phyloP scores from a whole-genome alignment of 108 stramenopile genomes.

The Cyclotella atomus region DNA sequence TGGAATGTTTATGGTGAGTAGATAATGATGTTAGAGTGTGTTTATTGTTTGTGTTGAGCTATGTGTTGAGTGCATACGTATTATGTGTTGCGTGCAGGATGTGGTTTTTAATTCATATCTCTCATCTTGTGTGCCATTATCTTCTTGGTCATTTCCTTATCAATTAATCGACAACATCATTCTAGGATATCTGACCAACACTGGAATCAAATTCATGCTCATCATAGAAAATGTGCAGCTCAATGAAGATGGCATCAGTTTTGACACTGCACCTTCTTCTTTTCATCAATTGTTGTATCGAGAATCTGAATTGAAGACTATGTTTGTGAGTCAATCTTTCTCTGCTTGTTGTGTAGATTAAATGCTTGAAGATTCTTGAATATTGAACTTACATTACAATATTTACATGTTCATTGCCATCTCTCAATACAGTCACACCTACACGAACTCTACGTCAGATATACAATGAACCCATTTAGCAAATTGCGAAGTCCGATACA shows the following conservation, averaged over 20 bases:
- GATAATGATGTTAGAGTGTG: no score
- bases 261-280: slow-evolving; percentile 6
- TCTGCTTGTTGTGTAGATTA: neutral
- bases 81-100: no score
- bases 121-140: no score
- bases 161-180: neutral
- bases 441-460: slow-evolving; percentile 49
- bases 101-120: slow-evolving; percentile 11
- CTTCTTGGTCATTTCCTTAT: no score
- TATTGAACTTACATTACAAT: neutral
- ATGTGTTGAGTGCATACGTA: no score
- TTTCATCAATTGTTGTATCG: neutral
- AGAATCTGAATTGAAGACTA: slow-evolving; percentile 37
- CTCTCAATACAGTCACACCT: slow-evolving; percentile 11
- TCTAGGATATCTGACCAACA: slow-evolving; percentile 46
- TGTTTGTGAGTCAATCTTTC: slow-evolving; percentile 37
- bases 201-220: slow-evolving; percentile 52
- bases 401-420: neutral
- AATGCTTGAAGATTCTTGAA: neutral
- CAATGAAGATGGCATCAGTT: slow-evolving; percentile 28
- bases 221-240: slow-evolving; percentile 31
- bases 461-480: slow-evolving; percentile 51
- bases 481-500: slow-evolving; percentile 41
- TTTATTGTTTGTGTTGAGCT: neutral
- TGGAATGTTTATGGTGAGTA: slow-evolving; percentile 46